Evolutionary conservation across 352 stramenopile species (phyloP).

Genomic region (Globisporangium parvum): DNA sequence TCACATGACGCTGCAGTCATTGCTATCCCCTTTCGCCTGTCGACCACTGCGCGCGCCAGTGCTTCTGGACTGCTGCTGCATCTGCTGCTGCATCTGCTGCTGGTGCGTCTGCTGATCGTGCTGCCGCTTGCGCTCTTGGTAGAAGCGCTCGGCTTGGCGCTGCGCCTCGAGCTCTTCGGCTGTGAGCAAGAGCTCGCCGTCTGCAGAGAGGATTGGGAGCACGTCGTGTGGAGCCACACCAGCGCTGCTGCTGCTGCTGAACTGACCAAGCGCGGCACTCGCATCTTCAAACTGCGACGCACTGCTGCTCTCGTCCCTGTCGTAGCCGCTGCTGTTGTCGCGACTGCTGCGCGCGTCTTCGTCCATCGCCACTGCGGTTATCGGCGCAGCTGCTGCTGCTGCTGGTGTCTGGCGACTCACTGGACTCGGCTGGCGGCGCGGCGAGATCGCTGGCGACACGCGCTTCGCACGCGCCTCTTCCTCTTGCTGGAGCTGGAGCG

Average conservation of each 20-base stretch:
- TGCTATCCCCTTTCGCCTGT: slow-evolving; percentile 14
- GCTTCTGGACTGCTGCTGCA: slow-evolving; percentile 8
- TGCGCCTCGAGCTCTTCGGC: slow-evolving; percentile 66
- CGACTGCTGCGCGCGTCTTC: background rate
- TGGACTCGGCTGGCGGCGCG: slow-evolving; percentile 18
- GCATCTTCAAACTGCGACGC: slow-evolving; percentile 5
- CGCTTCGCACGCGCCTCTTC: slow-evolving; percentile 39
- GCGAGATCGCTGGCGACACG: slow-evolving; percentile 7
- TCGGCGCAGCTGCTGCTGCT: background rate
- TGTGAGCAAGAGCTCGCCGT: slow-evolving; percentile 55
- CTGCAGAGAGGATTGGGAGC: slow-evolving; percentile 30
- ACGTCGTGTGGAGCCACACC: slow-evolving; percentile 28
- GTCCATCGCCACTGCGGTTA: background rate
- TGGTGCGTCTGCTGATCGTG: slow-evolving; percentile 37
- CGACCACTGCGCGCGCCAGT: background rate
- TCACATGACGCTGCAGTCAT: slow-evolving; percentile 53
- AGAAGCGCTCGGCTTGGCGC: slow-evolving; percentile 59
- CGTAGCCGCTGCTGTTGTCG: background rate
- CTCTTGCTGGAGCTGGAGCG: slow-evolving; percentile 70
- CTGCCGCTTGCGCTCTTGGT: slow-evolving; percentile 61
- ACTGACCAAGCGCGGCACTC: background rate
- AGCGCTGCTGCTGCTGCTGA: background rate
- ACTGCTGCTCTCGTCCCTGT: background rate
- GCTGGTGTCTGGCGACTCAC: background rate
- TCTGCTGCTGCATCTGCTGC: slow-evolving; percentile 15